Evolutionary conservation across 768 basidiomycete genomes (phyloP), one percentile per base, ranked within the genome.

Genomic region (Mycena epipterygia): DNA sequence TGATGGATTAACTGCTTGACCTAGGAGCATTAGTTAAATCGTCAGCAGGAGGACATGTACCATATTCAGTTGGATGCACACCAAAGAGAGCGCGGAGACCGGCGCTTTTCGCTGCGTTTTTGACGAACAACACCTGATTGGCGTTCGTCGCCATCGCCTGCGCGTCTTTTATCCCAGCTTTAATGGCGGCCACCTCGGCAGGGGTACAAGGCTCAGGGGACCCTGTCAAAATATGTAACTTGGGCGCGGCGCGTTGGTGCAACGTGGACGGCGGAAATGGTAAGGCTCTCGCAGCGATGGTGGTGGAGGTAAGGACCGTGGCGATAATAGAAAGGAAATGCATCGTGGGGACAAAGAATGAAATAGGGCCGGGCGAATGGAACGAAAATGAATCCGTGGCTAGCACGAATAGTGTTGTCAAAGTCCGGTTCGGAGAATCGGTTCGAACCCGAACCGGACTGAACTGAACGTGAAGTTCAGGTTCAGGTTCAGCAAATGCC

Each of bases 381-480:
- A 23, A 46, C 7, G 27, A 16, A 27, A 48, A 25, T 25, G 14
- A 16, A 14, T 23, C 23, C 25, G 46, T 48, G 46, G 3, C 23
- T 14, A 27, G 46, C 46, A 48, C 46, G 46, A 27, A n/a, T 60
- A 46, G 58, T 46, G 41, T 12, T 60, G 39, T 12, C 42, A 41
- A 58, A 17, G 57, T 41, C 27, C 57, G 57, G 57, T 59, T 59
- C 58, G 17, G 19, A 16, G 17, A 21, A 29, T 44, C 58, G 58
- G 58, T 41, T 59, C 39, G 57, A 58, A 58, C 57, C 57, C 19
- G 57, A 58, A 42, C 39, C 57, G 41, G 25, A 58, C 57, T 14
- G 57, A 58, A 58, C 57, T 58, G 39, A 58, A 58, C 57, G 35
- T 41, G 21, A 44, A 58, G 57, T 58, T 58, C 39, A 58, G 56